These are phyloP conservation scores for Alternaria longipes DNA, from an alignment of 2,329 filamentous ascomycete species.

Conservation along the genomic window DNA sequence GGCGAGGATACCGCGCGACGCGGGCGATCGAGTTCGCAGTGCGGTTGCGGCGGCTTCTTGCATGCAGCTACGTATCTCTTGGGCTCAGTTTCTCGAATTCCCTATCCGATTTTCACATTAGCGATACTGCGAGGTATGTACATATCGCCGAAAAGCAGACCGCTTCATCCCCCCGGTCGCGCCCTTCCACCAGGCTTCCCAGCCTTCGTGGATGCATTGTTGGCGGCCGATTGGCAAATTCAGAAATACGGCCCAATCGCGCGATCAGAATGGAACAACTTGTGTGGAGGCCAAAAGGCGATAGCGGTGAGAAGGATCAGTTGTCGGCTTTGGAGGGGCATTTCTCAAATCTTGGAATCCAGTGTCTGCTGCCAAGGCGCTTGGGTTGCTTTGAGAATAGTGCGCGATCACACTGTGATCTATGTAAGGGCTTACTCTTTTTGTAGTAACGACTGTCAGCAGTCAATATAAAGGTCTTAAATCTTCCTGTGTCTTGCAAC, in stretches of 20 bases:
- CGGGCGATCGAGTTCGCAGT: conserved; percentile 22
- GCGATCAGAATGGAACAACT: conserved; percentile 2
- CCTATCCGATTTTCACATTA: conserved; percentile 27
- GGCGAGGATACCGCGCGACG: conserved; percentile 23
- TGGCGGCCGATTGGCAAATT: neutral
- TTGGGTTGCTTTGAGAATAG: conserved; percentile 5
- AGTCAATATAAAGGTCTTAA: neutral
- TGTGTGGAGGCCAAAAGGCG: conserved; percentile 10
- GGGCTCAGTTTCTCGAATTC: neutral
- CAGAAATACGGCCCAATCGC: neutral
- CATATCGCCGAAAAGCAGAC: conserved; percentile 22
- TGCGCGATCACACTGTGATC: neutral
- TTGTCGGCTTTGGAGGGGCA: conserved; percentile 17
- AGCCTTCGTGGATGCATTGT: conserved; percentile 11
- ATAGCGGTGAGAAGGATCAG: conserved; percentile 23
- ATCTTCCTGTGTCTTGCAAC: neutral
- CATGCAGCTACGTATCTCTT: conserved; percentile 1
- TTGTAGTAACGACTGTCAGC: neutral
- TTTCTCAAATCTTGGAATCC: conserved; percentile 9
- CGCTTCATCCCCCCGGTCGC: conserved; percentile 16
- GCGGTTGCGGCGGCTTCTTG: conserved; percentile 17
- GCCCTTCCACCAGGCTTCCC: conserved; percentile 13
- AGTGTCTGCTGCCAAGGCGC: conserved; percentile 11
- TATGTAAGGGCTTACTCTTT: conserved; percentile 2
- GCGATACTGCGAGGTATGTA: conserved; percentile 24